Conservation (phyloP, 768 basidiomycete species). For the Myochromella boudieri region DNA sequence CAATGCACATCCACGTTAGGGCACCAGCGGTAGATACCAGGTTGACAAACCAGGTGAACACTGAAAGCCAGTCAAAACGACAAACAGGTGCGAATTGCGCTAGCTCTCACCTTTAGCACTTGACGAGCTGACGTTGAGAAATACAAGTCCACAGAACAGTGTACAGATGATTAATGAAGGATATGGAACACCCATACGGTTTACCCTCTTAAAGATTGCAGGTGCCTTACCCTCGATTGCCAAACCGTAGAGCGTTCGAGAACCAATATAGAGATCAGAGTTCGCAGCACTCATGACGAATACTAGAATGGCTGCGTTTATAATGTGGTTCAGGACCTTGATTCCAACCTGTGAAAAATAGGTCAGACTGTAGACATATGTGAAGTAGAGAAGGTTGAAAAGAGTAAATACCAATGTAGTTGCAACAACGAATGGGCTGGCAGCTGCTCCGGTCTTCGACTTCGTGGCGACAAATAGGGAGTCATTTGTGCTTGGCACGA, state of each 20-base stretch:
- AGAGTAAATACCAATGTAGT: slow-evolving; percentile 31
- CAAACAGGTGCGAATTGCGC: too few species aligned
- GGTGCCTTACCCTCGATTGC: slow-evolving; percentile 52
- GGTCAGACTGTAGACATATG: too few species aligned
- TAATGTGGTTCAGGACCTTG: slow-evolving; percentile 57
- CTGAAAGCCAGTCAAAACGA: too few species aligned
- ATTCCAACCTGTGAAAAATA: slow-evolving; percentile 46
- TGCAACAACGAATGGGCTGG: slow-evolving; percentile 65
- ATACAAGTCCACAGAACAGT: slow-evolving; percentile 55
- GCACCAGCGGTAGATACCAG: slow-evolving; percentile 48
- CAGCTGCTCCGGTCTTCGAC: slow-evolving; percentile 51
- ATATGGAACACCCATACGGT: slow-evolving; percentile 47
- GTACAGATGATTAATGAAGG: slow-evolving; percentile 55
- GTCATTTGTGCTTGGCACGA: slow-evolving; percentile 61
- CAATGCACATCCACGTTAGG: slow-evolving; percentile 51
- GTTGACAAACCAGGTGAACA: slow-evolving; percentile 51
- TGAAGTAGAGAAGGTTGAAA: not conserved
- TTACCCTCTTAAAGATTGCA: slow-evolving; percentile 41
- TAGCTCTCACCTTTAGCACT: slow-evolving; percentile 47
- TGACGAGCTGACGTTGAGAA: slow-evolving; percentile 52
- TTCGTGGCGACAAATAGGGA: slow-evolving; percentile 46
- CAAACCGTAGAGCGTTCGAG: slow-evolving; percentile 47
- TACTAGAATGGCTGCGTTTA: slow-evolving; percentile 62
- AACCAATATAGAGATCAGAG: slow-evolving; percentile 59
- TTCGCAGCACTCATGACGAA: slow-evolving; percentile 68